Evolutionary conservation across 2,329 filamentous ascomycete species (phyloP).

Genomic region (Dendryphion nanum): DNA sequence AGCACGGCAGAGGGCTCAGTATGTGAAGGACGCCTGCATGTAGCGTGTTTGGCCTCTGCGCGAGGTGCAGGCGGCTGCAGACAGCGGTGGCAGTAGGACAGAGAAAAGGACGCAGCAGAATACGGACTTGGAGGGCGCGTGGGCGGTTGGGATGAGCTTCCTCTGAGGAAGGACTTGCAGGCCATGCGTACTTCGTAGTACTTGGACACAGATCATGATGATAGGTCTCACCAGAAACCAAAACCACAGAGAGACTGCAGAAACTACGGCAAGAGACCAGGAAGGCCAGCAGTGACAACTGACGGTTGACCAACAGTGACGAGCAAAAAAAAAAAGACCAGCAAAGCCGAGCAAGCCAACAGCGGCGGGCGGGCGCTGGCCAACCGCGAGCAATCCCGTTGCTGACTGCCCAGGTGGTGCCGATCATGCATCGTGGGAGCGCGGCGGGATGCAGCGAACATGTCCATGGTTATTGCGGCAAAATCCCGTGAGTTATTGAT

Average conservation of each 20-base stretch:
- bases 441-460: constrained; percentile 30
- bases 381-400: constrained; percentile 28
- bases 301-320: neutral
- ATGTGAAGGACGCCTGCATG: constrained; percentile 6
- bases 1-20: constrained; percentile 2
- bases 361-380: constrained; percentile 14
- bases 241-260: no score
- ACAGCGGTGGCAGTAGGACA: constrained; percentile 3
- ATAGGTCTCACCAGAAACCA: no score
- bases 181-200: no score
- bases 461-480: constrained; percentile 35
- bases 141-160: constrained; percentile 10
- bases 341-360: constrained; percentile 8
- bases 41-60: constrained; percentile 32
- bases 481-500: constrained; percentile 28
- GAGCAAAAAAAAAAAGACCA: neutral
- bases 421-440: constrained; percentile 36
- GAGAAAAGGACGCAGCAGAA: constrained; percentile 4
- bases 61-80: constrained; percentile 16
- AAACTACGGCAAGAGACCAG: no score
- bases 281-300: constrained; percentile 1
- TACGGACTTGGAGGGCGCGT: constrained; percentile 15
- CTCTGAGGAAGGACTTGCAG: constrained; percentile 2
- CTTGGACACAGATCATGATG: no score
- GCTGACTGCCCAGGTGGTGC: constrained; percentile 28